Percentiles rank a stretch among this genome's conserved stretches.
Evolutionary conservation across 2,329 filamentous ascomycete genomes (phyloP).

Genomic region (Aureobasidium sp.): DNA sequence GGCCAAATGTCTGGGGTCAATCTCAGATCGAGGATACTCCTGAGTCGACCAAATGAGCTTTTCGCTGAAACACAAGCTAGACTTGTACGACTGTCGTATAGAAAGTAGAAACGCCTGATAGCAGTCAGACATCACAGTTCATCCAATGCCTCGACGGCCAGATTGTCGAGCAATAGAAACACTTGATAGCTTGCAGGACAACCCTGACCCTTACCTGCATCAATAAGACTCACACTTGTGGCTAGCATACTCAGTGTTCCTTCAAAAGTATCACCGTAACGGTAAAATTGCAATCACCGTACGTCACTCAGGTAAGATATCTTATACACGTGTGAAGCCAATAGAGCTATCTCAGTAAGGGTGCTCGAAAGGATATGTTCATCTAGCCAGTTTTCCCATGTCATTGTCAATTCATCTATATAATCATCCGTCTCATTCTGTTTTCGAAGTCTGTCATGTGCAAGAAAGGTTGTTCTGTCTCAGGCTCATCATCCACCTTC

Average conservation of each 20-base stretch:
- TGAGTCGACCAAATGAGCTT: not conserved
- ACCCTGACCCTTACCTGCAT: too few species aligned
- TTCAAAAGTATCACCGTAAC: too few species aligned
- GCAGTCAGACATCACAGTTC: not conserved
- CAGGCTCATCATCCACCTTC: not conserved
- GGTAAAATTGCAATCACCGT: too few species aligned
- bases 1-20: constrained; percentile 12
- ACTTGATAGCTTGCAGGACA: too few species aligned
- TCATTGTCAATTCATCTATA: not conserved
- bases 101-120: not conserved
- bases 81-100: not conserved
- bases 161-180: too few species aligned
- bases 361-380: not conserved
- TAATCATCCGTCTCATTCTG: not conserved
- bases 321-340: too few species aligned
- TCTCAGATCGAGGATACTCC: not conserved
- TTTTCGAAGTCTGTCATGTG: not conserved
- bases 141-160: too few species aligned
- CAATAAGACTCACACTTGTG: too few species aligned
- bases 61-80: not conserved
- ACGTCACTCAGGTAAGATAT: too few species aligned
- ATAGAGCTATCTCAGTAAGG: too few species aligned
- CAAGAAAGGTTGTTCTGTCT: not conserved
- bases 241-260: too few species aligned
- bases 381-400: not conserved